Base-by-base conservation (phyloP, 192 early-diverging fungal species). In the Backusella parvicylindrica region DNA sequence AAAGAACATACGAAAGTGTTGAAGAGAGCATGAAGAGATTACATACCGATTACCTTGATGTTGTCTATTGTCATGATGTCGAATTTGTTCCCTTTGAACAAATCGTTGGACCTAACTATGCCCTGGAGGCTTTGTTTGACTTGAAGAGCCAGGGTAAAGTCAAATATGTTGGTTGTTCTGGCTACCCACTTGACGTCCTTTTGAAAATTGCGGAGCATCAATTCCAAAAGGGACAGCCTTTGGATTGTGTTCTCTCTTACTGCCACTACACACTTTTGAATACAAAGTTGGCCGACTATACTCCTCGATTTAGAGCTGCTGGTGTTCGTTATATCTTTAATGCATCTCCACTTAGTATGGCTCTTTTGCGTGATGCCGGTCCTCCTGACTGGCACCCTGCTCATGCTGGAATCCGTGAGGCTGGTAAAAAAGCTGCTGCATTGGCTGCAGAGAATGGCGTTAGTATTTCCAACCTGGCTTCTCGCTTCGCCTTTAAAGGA, bases 281-380 rank as follows among this genome's bases (percentile, higher is more conserved):
- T 73, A 89, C 87, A 18, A 66, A 60, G 9, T 77, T 94, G 5
- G 64, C 73, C 0, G 82, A 86, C 4, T 91, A 87, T 65, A 75
- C 86, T 21, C 82, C 83, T 6, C 70, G 76, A 35, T 87, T 92
- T 53, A 85, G 84, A 16, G 81, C 79, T 13, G 75, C 80, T 32
- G 91, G 89, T 31, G 88, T 94, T 21, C 63, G 78, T 26, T 86
- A 84, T 9, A 38, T 94, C 40, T 84, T 91, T 49, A 90, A 88
- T 36, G 92, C 91, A 12, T 90, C 89, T 18, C 92, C 92, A 0
- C 72, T 94, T 38, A 88, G 87, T 15, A 94, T 94, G 92, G 92
- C 89, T 0, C 75, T 94, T 16, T 80, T 94, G 9, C 80, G 87
- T 18, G 77, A 81, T 8, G 72, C 79, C 12, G 79, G 74, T 2